Percentiles rank a stretch among this genome's conserved stretches.
Conservation (phyloP, 2,329 filamentous ascomycete genomes). For the Curvularia eragrostidis region DNA sequence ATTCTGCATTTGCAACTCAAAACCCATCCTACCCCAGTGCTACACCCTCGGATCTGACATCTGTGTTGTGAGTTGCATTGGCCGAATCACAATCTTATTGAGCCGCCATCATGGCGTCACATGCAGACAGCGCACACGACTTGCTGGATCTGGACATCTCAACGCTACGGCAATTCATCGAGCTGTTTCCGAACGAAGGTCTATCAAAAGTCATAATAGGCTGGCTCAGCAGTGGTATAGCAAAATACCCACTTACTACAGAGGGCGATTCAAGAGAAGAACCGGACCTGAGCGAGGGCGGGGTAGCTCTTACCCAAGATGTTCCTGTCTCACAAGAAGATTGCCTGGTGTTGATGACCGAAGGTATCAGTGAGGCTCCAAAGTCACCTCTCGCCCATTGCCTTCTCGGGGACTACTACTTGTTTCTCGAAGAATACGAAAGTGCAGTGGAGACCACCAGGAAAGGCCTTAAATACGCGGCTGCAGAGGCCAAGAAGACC, state of each 20-base stretch:
- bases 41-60: neutral
- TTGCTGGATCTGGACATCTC: slow-evolving; percentile 74
- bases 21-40: neutral
- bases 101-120: slow-evolving; percentile 41
- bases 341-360: slow-evolving; percentile 77
- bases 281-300: slow-evolving; percentile 56
- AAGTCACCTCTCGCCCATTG: slow-evolving; percentile 83
- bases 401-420: slow-evolving; percentile 81
- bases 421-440: slow-evolving; percentile 84
- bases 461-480: slow-evolving; percentile 70
- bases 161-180: slow-evolving; percentile 79
- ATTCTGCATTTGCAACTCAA: slow-evolving; percentile 12
- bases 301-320: slow-evolving; percentile 55
- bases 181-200: slow-evolving; percentile 83
- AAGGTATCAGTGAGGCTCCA: slow-evolving; percentile 56
- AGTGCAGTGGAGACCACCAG: slow-evolving; percentile 80
- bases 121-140: slow-evolving; percentile 47
- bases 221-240: slow-evolving; percentile 82
- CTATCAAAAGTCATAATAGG: slow-evolving; percentile 81
- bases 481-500: slow-evolving; percentile 67
- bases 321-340: slow-evolving; percentile 74
- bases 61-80: slow-evolving; percentile 10
- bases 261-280: slow-evolving; percentile 42
- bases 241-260: slow-evolving; percentile 72
- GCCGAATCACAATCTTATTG: slow-evolving; percentile 7